Evolutionary conservation across 345 rosid species (phyloP), one percentile per base, ranked within the genome.

Genomic region (Ceriops zippeliana): DNA sequence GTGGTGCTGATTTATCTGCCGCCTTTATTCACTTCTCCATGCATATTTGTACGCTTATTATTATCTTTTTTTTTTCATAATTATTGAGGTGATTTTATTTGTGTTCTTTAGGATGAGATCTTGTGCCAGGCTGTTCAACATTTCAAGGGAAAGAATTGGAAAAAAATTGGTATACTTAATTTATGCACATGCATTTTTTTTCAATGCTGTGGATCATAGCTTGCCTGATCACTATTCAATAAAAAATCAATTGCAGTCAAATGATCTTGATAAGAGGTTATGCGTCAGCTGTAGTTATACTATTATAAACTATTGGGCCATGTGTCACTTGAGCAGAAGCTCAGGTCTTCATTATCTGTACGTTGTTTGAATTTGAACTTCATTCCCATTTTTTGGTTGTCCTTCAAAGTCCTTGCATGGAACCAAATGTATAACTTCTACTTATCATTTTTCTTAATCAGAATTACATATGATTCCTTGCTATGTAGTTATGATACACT

Each of bases 81-180:
- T 11, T 42, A 42, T 3, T 42, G 17, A 42, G 3, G 15, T 42
- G 16, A 42, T 42, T 42, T 42, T 7, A 32, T 11, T 68, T 28
- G 59, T 15, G 71, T 35, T 78, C 52, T 58, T 76, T 79, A 96
- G 99, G 99, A 96, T 83, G 98, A 96, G 84, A 83, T 88, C 62
- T 78, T 96, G 86, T 68, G 86, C 69, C 84, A 84, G 81, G 99
- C 99, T 58, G 99, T 96, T 62, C 96, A 92, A 58, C 90, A 83
- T 66, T 96, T 87, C 81, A 90, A 92, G 70, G 98, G 98, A 76
- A 96, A 96, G 82, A 96, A 96, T 80, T 96, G 99, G 99, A 96
- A 96, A 80, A 96, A 92, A 74, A 92, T 96, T 73, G 99, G 99
- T 96, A 82, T 35, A 67, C 49, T 42, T 13, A 21, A 24, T 24